Evolutionary conservation across 805 yeast species (phyloP).

Genomic region (Peterozyma toletana): DNA sequence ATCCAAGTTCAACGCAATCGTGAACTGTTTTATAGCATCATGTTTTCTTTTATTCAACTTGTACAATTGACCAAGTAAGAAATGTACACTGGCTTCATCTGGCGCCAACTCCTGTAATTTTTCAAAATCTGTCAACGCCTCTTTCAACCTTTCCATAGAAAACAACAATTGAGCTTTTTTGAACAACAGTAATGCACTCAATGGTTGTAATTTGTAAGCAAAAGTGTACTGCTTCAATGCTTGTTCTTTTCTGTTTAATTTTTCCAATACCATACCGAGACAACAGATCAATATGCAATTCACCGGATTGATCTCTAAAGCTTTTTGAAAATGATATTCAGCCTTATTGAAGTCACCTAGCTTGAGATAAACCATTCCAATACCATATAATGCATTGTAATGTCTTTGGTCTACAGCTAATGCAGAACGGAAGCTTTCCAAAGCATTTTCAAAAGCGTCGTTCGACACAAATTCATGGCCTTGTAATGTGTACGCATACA

Average conservation of each 20-base stretch:
- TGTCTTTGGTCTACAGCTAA: constrained; percentile 72
- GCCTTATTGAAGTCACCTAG: constrained; percentile 81
- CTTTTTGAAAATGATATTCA: constrained; percentile 80
- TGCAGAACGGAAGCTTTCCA: constrained; percentile 75
- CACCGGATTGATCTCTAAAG: constrained; percentile 82
- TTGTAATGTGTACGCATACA: constrained; percentile 86
- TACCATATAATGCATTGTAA: constrained; percentile 92
- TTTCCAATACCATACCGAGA: constrained; percentile 88
- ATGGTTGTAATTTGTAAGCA: constrained; percentile 80
- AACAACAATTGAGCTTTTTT: constrained; percentile 81
- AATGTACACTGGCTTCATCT: constrained; percentile 91
- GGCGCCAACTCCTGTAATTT: constrained; percentile 73
- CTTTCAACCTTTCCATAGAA: constrained; percentile 60
- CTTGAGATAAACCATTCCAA: constrained; percentile 88
- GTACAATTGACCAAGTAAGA: constrained; percentile 80
- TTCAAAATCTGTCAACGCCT: constrained; percentile 72
- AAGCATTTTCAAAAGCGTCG: constrained; percentile 87
- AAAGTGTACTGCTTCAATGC: constrained; percentile 78
- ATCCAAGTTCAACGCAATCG: constrained; percentile 83
- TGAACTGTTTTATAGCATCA: constrained; percentile 78
- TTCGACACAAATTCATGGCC: constrained; percentile 88
- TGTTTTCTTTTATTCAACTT: constrained; percentile 65
- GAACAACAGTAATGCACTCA: constrained; percentile 78
- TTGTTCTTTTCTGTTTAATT: constrained; percentile 54
- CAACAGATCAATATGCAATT: constrained; percentile 88